Conservation (phyloP, 2,329 filamentous ascomycete genomes). For the Pseudophaeomoniella oleicola region DNA sequence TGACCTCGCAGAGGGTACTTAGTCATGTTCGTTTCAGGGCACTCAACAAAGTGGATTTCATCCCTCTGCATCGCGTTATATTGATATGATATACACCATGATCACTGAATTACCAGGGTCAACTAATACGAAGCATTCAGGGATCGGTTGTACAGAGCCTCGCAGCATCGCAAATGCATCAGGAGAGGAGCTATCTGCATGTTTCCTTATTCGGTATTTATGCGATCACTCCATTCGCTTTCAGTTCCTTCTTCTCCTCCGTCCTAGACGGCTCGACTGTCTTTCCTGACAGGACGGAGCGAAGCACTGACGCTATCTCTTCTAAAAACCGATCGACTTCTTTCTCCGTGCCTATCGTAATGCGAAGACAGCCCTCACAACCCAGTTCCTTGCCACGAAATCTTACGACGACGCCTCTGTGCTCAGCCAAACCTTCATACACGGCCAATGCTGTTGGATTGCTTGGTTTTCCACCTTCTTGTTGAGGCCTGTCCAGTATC, state of each 20-base stretch:
- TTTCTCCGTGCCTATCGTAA: constrained; percentile 79
- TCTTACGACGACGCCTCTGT: constrained; percentile 76
- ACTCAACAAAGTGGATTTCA: too few relatives aligned
- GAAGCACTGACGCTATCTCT: constrained; percentile 44
- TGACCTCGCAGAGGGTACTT: too few relatives aligned
- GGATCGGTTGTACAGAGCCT: too few relatives aligned
- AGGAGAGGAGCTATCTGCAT: too few relatives aligned
- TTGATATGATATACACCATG: too few relatives aligned
- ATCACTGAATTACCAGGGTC: too few relatives aligned
- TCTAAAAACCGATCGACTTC: constrained; percentile 69
- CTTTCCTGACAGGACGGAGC: constrained; percentile 30
- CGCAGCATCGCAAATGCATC: too few relatives aligned
- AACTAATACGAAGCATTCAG: too few relatives aligned
- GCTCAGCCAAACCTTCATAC: constrained; percentile 74
- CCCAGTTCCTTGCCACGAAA: constrained; percentile 89
- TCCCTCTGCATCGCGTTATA: too few relatives aligned
- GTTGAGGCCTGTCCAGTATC: constrained; percentile 51
- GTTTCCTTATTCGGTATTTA: too few relatives aligned
- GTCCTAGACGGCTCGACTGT: constrained; percentile 23
- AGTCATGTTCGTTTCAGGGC: too few relatives aligned
- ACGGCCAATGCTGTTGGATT: constrained; percentile 65
- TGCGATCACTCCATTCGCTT: constrained; percentile 30
- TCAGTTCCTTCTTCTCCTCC: constrained; percentile 28
- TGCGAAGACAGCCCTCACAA: constrained; percentile 74
- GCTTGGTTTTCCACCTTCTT: constrained; percentile 53